A percentile compares a stretch with the other conserved stretches of the same genome.
phyloP scores from a whole-genome alignment of 495 filamentous ascomycete species.

The Aspergillus diversus region DNA sequence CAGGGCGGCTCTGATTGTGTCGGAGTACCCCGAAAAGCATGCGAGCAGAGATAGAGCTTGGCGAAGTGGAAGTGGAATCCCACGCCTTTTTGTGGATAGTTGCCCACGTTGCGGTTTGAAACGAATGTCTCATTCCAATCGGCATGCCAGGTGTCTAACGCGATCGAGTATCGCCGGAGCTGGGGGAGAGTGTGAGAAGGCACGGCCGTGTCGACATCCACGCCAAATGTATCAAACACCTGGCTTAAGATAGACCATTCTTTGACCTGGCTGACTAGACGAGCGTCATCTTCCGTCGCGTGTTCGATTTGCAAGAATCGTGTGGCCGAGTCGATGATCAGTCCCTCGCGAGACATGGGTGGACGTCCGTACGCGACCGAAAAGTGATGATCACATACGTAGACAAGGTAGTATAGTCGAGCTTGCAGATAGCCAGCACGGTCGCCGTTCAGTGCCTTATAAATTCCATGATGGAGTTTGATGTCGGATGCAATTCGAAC shows the following conservation, averaged over 20 bases:
- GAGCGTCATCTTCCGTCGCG: conserved; percentile 39
- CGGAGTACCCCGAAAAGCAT: conserved; percentile 35
- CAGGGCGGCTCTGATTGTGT: conserved; percentile 13
- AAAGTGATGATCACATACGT: conserved; percentile 44
- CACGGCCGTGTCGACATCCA: conserved; percentile 33
- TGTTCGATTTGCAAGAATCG: conserved; percentile 32
- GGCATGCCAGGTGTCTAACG: conserved; percentile 37
- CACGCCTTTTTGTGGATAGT: conserved; percentile 37
- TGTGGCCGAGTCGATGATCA: neutral
- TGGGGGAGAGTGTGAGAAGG: conserved; percentile 23
- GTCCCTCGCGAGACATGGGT: conserved; percentile 38
- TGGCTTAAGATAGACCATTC: conserved; percentile 36
- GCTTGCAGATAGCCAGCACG: conserved; percentile 32
- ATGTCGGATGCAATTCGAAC: conserved; percentile 36
- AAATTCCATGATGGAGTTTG: conserved; percentile 37
- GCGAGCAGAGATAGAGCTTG: conserved; percentile 42
- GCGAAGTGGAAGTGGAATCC: conserved; percentile 38
- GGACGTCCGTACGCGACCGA: conserved; percentile 39
- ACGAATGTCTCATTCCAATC: conserved; percentile 37
- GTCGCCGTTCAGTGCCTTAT: conserved; percentile 33
- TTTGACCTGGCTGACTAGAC: conserved; percentile 42
- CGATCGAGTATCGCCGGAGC: conserved; percentile 31
- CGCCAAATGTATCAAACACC: conserved; percentile 45
- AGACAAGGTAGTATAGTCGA: conserved; percentile 40
- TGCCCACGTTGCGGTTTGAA: conserved; percentile 31